Base-by-base conservation (phyloP, 2,329 filamentous ascomycete species). In the Fusarium foetens region DNA sequence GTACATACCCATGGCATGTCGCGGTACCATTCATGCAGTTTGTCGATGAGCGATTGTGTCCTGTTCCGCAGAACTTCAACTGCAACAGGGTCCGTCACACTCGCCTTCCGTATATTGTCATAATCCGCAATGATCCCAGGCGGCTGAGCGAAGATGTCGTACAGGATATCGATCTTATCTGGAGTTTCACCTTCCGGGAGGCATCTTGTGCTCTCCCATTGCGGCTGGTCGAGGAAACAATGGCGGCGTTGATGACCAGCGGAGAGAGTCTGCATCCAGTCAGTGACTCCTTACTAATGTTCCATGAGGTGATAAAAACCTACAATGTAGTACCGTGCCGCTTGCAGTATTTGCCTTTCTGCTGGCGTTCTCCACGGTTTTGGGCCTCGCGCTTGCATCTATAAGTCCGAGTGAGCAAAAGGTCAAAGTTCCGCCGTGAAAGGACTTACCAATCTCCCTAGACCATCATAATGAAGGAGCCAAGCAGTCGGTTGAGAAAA, bases 321-420 rank as follows among this genome's bases (percentile, higher is more conserved):
- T 21, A 70, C 68, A 4, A 57, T 61, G 2, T 63, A 70, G 10
- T 70, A 70, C 8, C 68, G 43, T 17, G 46, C 62, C 23, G 49
- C 29, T 5, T 58, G 67, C n/a, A 66, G 31, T 21, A 70, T 21
- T 4, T 63, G 51, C 17, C 57, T 70, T n/a, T 70, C 68, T 11
- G 55, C 36, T 8, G 35, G 38, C 0, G 39, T 63, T 23, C 33
- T 46, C 51, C 68, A 42, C 2, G 31, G 45, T 6, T 35, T 67
- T 13, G 68, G 68, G 1, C 68, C 68, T 35, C 67, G 68, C 6
- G 67, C 55, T 39, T 70, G 68, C 48, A 70, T n/a, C 68, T 70
- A 10, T 3, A 16, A 31, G 14, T 5, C 3, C 21, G 2, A 16
- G 17, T 45, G 21, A 51, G n/a, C 3, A 19, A 14, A 39, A 9